Evolutionary conservation across 192 early-diverging fungal genomes (phyloP).

Genomic region (Phycomyces nitens): DNA sequence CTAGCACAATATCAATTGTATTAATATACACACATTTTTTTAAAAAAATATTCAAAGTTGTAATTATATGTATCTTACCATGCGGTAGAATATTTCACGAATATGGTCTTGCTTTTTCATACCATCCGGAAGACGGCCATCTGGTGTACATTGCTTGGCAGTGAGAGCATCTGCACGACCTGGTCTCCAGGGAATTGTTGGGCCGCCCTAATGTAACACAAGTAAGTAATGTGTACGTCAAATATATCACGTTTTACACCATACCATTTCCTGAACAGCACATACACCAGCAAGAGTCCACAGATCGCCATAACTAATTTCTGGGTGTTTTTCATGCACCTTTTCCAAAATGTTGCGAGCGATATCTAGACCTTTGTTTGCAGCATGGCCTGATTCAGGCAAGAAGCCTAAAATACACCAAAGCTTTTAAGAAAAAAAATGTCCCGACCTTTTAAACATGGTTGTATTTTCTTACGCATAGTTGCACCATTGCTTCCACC

Average conservation of each 20-base stretch:
- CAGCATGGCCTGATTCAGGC: slow-evolving; percentile 66
- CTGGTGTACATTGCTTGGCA: slow-evolving; percentile 51
- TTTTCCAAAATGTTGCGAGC: slow-evolving; percentile 70
- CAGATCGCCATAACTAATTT: slow-evolving; percentile 82
- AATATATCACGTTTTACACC: neutral
- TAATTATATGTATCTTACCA: slow-evolving; percentile 36
- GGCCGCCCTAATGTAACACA: slow-evolving; percentile 52
- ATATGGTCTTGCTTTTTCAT: slow-evolving; percentile 63
- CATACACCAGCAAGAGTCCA: slow-evolving; percentile 75
- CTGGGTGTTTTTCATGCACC: slow-evolving; percentile 78
- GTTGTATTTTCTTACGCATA: slow-evolving; percentile 44
- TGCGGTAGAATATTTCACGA: slow-evolving; percentile 78
- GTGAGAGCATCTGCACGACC: slow-evolving; percentile 54
- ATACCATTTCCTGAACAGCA: slow-evolving; percentile 63
- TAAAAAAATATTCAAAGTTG: neutral
- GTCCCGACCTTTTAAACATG: neutral
- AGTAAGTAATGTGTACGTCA: no score
- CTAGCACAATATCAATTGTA: slow-evolving; percentile 22
- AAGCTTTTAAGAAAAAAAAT: neutral
- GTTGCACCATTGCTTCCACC: slow-evolving; percentile 79
- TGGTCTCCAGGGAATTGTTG: slow-evolving; percentile 68
- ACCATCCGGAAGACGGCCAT: slow-evolving; percentile 79
- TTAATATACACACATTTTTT: neutral
- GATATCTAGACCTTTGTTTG: slow-evolving; percentile 73
- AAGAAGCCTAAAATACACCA: slow-evolving; percentile 38